Base-by-base conservation (phyloP, 2,329 filamentous ascomycete genomes). In the Thielaviopsis euricoi region DNA sequence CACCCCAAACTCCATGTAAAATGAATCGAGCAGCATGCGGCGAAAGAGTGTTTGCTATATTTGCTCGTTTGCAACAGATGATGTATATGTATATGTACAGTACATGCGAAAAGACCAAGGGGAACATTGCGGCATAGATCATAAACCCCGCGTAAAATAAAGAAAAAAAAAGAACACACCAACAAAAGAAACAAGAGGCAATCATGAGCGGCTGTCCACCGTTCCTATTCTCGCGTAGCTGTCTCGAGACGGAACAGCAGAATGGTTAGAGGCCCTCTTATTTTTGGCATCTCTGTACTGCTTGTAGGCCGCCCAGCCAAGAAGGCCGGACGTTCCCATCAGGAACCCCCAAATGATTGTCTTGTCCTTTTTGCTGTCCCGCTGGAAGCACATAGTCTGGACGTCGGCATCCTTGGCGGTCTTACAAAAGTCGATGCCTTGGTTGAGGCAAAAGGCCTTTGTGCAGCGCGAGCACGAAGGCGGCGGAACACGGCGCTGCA, bases 291-390 rank as follows among this genome's bases (percentile, higher is more conserved):
- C 51, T 25, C 55, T 52, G 43, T 60, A 57, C 23, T 52, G 57
- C 23, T 53, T 57, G 46, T 76, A 70, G 7, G 71, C 77, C 6
- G 81, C 79, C 80, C 80, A 84, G 25, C 75, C 79, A 54, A 85
- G 69, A 61, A 85, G 66, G 0, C 79, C 80, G 3, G 74, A 64
- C 0, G 79, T 83, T 56, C 76, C 78, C 10, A 81, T 66, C 53
- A 85, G 76, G 68, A 85, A 85, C 0, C 72, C 76, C 76, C 81
- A 81, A 3, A 85, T 81, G 40, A 85, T 83, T 63, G 83, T 74
- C 69, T 78, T 76, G 68, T 85, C 81, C 70, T 85, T 85, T 67
- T 76, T 76, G 66, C 78, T 81, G 67, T 85, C 81, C 62, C 81
- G 76, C 73, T 84, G 80, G 69, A 85, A 85, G 67, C 81, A 85